These are phyloP conservation scores for Metarhizium robertsii DNA, from an alignment of 2,329 filamentous ascomycete species.

Conservation along the genomic window DNA sequence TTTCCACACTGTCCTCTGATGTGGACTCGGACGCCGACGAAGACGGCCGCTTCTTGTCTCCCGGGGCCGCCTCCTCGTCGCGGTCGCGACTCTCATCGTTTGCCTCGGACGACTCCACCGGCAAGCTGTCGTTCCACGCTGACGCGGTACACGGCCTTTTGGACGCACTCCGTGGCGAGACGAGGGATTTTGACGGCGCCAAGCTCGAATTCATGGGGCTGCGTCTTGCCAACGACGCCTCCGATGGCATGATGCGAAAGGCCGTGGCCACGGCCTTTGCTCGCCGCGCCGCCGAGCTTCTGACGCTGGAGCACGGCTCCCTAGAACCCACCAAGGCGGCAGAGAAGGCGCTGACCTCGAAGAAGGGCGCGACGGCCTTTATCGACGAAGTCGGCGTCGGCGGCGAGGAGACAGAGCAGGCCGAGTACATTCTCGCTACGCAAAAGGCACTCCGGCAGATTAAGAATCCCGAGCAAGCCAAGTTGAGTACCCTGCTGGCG, in stretches of 20 bases:
- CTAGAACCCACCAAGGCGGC: constrained; percentile 57
- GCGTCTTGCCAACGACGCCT: constrained; percentile 84
- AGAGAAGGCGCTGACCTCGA: constrained; percentile 46
- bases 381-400: constrained; percentile 51
- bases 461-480: constrained; percentile 44
- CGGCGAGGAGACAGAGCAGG: constrained; percentile 65
- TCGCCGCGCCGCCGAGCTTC: constrained; percentile 66
- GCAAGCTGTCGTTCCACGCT: constrained; percentile 58
- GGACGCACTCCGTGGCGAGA: constrained; percentile 69
- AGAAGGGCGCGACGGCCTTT: constrained; percentile 45
- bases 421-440: constrained; percentile 73
- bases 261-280: constrained; percentile 81
- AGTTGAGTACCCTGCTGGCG: constrained; percentile 56
- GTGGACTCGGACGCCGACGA: constrained; percentile 57
- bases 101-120: constrained; percentile 60
- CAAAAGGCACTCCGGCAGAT: constrained; percentile 68
- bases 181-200: constrained; percentile 68
- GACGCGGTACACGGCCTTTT: constrained; percentile 83
- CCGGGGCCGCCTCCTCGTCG: constrained; percentile 32
- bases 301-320: constrained; percentile 37
- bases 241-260: constrained; percentile 77
- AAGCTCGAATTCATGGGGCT: constrained; percentile 89
- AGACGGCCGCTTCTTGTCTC: constrained; percentile 49
- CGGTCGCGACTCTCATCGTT: constrained; percentile 62
- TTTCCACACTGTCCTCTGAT: constrained; percentile 55